Percentiles rank a stretch among this genome's conserved stretches.
These are phyloP conservation scores for Colletotrichum euphorbiae DNA, from an alignment of 2,329 filamentous ascomycete genomes.

Conservation along the genomic window DNA sequence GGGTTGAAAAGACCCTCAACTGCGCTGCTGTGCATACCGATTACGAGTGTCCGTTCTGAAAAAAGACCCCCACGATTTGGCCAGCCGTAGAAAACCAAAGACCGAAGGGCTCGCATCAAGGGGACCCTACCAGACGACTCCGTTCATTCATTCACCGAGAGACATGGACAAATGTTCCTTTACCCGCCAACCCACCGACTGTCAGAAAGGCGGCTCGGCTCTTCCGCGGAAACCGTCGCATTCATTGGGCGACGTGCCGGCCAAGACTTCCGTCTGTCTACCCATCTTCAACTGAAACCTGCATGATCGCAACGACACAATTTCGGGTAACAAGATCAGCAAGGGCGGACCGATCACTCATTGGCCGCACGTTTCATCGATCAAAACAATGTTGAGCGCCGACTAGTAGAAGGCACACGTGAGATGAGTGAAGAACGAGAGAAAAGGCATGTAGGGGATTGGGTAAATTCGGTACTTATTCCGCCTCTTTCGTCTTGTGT, in stretches of 20 bases:
- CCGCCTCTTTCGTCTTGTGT: slow-evolving; percentile 11
- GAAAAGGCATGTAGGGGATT: slow-evolving; percentile 21
- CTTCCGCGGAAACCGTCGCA: background rate
- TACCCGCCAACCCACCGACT: too few species aligned
- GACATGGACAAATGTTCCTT: too few species aligned
- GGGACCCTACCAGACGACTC: too few species aligned
- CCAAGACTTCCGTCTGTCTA: background rate
- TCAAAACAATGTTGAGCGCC: background rate
- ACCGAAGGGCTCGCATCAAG: too few species aligned
- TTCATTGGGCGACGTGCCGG: background rate
- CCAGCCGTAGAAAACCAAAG: too few species aligned
- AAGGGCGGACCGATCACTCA: background rate
- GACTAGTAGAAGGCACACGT: background rate
- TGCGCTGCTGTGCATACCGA: too few species aligned
- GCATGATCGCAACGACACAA: background rate
- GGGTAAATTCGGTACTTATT: slow-evolving; percentile 32
- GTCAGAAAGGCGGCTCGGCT: too few species aligned
- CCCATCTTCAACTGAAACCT: slow-evolving; percentile 6
- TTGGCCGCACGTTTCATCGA: background rate
- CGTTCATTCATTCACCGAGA: too few species aligned
- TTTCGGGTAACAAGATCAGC: background rate
- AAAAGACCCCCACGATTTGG: too few species aligned
- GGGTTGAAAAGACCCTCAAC: too few species aligned
- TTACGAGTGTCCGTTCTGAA: too few species aligned
- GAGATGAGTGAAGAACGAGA: background rate